Conservation (phyloP, 139 green algal species). For the Picochlorum sp. region DNA sequence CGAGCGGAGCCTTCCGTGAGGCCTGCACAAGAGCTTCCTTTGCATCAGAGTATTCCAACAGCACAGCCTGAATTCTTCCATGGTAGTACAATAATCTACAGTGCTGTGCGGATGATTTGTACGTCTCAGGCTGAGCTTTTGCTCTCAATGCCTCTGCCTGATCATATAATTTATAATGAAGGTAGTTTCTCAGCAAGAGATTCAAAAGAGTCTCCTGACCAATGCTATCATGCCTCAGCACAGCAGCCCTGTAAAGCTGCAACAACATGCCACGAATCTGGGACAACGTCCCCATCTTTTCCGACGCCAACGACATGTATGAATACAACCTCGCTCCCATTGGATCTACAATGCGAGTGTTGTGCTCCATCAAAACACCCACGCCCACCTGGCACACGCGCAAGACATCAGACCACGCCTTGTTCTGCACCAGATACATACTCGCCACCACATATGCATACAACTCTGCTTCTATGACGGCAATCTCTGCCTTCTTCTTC, state of each 20-base stretch:
- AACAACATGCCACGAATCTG: conserved; percentile 76
- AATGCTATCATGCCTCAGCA: conserved; percentile 85
- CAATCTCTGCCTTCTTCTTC: background rate
- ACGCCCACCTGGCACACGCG: background rate
- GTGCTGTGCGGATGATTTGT: conserved; percentile 72
- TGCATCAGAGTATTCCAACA: conserved; percentile 93
- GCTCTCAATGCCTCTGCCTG: conserved; percentile 94
- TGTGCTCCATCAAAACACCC: conserved; percentile 28
- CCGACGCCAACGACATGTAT: conserved; percentile 77
- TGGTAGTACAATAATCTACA: conserved; percentile 93
- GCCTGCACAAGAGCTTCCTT: conserved; percentile 79
- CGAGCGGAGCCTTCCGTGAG: conserved; percentile 44
- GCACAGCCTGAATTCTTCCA: conserved; percentile 83
- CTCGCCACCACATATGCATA: conserved; percentile 74
- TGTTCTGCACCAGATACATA: conserved; percentile 66
- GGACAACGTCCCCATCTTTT: conserved; percentile 56
- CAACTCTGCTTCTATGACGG: conserved; percentile 51
- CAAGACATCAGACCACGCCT: conserved; percentile 35
- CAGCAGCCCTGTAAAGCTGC: conserved; percentile 73
- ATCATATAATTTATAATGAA: conserved; percentile 94
- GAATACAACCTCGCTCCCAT: conserved; percentile 84
- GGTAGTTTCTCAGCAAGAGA: conserved; percentile 94
- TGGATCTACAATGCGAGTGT: conserved; percentile 85
- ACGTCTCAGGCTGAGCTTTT: conserved; percentile 78
- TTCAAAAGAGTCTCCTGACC: conserved; percentile 93